phyloP scores from a whole-genome alignment of 2,329 filamentous ascomycete species.

The Eutypella sp. region DNA sequence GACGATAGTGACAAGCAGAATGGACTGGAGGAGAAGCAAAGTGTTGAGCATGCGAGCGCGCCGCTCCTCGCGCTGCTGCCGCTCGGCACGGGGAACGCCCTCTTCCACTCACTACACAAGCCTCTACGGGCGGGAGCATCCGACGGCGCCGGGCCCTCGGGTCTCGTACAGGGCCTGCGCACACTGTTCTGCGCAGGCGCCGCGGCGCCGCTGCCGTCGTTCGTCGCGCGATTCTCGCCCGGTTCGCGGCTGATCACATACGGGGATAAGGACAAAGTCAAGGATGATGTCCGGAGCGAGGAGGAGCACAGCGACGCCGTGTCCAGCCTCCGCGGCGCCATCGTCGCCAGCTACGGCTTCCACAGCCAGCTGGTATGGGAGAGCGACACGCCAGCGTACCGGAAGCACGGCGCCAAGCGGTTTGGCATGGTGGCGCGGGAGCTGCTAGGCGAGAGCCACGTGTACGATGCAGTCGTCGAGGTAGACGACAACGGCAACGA shows the following conservation, averaged over 20 bases:
- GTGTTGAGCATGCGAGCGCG: constrained; percentile 4
- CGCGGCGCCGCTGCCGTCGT: constrained; percentile 53
- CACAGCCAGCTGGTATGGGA: constrained; percentile 87
- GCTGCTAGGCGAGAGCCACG: constrained; percentile 54
- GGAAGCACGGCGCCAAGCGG: constrained; percentile 68
- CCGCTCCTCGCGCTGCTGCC: constrained; percentile 52
- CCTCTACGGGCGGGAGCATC: constrained; percentile 41
- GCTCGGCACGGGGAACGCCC: constrained; percentile 61
- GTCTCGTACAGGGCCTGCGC: constrained; percentile 46
- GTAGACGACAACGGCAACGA: constrained; percentile 16
- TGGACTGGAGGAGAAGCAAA: not conserved
- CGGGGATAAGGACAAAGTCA: constrained; percentile 8
- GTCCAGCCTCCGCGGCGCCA: constrained; percentile 60
- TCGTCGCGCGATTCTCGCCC: constrained; percentile 56
- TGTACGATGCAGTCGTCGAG: constrained; percentile 42
- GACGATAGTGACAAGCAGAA: constrained; percentile 4
- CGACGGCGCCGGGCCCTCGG: constrained; percentile 27
- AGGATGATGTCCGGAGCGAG: constrained; percentile 7
- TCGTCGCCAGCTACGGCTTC: constrained; percentile 86
- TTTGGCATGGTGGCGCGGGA: constrained; percentile 82
- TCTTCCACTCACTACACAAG: constrained; percentile 59
- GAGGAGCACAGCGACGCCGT: constrained; percentile 29
- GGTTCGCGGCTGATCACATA: constrained; percentile 47
- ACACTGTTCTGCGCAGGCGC: constrained; percentile 58
- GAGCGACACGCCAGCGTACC: constrained; percentile 78